Evolutionary conservation across 2,329 filamentous ascomycete species (phyloP).

Genomic region (Stemphylium lycopersici): DNA sequence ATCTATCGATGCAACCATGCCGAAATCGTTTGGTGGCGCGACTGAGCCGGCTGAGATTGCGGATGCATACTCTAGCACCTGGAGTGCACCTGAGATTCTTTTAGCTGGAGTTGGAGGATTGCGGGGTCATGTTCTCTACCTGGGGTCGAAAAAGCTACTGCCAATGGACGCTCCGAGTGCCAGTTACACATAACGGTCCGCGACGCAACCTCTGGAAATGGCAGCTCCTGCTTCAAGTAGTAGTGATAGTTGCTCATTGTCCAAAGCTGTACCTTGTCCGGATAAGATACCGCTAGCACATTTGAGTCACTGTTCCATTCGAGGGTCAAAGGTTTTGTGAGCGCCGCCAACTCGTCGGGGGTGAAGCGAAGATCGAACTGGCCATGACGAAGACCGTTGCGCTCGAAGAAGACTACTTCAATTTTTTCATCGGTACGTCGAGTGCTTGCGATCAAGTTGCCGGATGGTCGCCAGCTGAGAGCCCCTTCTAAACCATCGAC

Average conservation of each 20-base stretch:
- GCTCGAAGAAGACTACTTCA: constrained; percentile 93
- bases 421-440: constrained; percentile 72
- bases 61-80: constrained; percentile 70
- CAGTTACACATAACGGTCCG: constrained; percentile 56
- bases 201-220: constrained; percentile 28
- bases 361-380: constrained; percentile 81
- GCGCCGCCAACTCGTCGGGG: constrained; percentile 62
- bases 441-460: constrained; percentile 87
- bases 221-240: constrained; percentile 91
- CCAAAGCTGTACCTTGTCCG: constrained; percentile 85
- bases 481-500: constrained; percentile 88
- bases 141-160: constrained; percentile 61
- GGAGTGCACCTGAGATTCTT: constrained; percentile 52
- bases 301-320: constrained; percentile 93
- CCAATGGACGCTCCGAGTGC: constrained; percentile 85
- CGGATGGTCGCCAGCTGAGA: constrained; percentile 88
- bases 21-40: constrained; percentile 74
- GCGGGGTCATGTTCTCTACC: constrained; percentile 20
- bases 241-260: constrained; percentile 98
- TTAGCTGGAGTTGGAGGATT: not conserved
- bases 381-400: constrained; percentile 96
- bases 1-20: constrained; percentile 83
- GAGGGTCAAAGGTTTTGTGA: constrained; percentile 67
- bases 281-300: constrained; percentile 80
- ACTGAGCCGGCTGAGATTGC: constrained; percentile 72